These are phyloP conservation scores for Smittium culicis DNA, from an alignment of 371 early-diverging fungal species.

Conservation along the genomic window DNA sequence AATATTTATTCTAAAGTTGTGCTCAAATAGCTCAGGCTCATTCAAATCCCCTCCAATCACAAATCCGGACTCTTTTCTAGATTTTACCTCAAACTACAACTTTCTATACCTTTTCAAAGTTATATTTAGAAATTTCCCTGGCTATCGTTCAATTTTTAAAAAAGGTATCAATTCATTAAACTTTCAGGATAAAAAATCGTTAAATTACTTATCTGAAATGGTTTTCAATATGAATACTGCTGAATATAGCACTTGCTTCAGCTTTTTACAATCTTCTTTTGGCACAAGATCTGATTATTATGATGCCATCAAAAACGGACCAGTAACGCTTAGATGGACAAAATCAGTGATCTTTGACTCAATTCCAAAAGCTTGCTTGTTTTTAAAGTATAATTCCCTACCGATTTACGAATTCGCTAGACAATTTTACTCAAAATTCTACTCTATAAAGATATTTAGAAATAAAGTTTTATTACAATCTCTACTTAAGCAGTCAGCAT, in stretches of 20 bases:
- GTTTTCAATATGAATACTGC: neutral
- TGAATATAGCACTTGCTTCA: neutral
- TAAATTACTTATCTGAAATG: neutral
- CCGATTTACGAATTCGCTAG: neutral
- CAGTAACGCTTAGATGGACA: neutral
- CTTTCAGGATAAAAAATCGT: neutral
- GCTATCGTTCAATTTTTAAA: neutral
- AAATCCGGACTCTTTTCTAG: too few relatives aligned
- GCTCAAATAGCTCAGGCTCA: neutral
- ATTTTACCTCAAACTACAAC: neutral
- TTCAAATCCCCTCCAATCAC: too few relatives aligned
- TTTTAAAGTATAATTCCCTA: neutral
- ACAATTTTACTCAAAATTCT: neutral
- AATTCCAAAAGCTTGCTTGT: neutral
- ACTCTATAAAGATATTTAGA: neutral
- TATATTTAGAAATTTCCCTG: neutral
- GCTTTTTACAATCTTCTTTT: neutral
- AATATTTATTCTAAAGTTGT: neutral
- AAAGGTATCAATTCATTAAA: neutral
- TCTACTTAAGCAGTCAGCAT: neutral
- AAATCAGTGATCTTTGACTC: neutral
- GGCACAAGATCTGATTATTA: neutral
- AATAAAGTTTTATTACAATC: neutral
- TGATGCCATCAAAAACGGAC: neutral
- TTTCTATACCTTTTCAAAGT: neutral